A percentile compares a stretch with the other conserved stretches of the same genome.
These are phyloP conservation scores for Xylariales sp. DNA, from an alignment of 2,329 filamentous ascomycete species.

Conservation along the genomic window DNA sequence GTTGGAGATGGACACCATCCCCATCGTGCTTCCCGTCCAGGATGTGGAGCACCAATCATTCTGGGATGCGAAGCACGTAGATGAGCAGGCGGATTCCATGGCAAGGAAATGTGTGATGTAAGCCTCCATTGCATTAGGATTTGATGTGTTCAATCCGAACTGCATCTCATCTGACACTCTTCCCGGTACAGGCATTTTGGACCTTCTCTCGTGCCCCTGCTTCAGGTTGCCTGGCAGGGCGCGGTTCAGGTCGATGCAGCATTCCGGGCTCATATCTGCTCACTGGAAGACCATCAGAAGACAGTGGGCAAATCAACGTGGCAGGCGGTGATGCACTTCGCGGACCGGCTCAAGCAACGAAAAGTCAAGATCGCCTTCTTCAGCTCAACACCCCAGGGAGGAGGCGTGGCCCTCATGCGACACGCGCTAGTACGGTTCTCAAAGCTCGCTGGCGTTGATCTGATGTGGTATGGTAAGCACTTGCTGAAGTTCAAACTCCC, in stretches of 20 bases:
- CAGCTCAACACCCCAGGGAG: constrained; percentile 77
- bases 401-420: constrained; percentile 77
- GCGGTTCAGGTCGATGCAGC: constrained; percentile 66
- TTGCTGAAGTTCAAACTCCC: too few species aligned
- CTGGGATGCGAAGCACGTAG: constrained; percentile 57
- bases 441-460: constrained; percentile 60
- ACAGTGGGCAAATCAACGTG: constrained; percentile 62
- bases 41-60: constrained; percentile 35
- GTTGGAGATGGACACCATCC: constrained; percentile 72
- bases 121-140: constrained; percentile 20
- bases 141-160: not conserved
- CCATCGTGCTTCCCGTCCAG: constrained; percentile 56
- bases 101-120: constrained; percentile 73
- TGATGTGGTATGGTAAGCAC: constrained; percentile 63
- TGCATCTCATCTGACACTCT: too few species aligned
- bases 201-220: constrained; percentile 63
- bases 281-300: constrained; percentile 52
- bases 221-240: constrained; percentile 64
- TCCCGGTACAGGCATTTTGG: constrained; percentile 65
- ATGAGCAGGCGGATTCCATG: constrained; percentile 80
- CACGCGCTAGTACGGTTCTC: constrained; percentile 73
- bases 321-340: constrained; percentile 60
- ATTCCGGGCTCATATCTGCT: constrained; percentile 56
- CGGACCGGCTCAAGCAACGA: constrained; percentile 55
- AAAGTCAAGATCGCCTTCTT: constrained; percentile 73